phyloP scores from a whole-genome alignment of 306 rosid species.

The Lathyrus tuberosus region DNA sequence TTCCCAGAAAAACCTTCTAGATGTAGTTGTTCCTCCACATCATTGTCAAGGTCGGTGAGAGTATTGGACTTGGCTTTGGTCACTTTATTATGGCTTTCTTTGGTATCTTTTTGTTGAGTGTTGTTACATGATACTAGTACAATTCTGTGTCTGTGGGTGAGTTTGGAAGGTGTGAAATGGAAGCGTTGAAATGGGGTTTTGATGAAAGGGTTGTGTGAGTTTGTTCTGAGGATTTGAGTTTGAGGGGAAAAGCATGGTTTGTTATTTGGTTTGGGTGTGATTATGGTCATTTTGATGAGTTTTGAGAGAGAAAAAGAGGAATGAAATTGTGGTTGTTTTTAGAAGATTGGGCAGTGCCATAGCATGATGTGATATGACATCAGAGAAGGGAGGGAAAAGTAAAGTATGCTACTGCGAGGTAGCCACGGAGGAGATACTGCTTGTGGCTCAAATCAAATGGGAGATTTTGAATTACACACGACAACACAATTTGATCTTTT shows the following conservation, averaged over 20 bases:
- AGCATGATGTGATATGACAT: not conserved
- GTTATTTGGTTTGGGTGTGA: slow-evolving; percentile 51
- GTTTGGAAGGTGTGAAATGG: slow-evolving; percentile 46
- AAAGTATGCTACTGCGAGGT: not conserved
- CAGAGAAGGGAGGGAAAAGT: not conserved
- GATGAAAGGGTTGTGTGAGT: slow-evolving; percentile 28
- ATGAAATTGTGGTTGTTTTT: not conserved
- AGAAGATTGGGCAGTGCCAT: slow-evolving; percentile 1
- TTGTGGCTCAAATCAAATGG: slow-evolving; percentile 13
- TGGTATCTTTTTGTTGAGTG: slow-evolving; percentile 52
- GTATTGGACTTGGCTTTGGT: slow-evolving; percentile 41
- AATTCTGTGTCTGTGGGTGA: slow-evolving; percentile 44
- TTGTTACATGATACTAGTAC: slow-evolving; percentile 43
- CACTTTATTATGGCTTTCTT: slow-evolving; percentile 41
- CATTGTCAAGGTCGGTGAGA: slow-evolving; percentile 46
- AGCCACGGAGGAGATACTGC: slow-evolving; percentile 7
- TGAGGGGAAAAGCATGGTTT: slow-evolving; percentile 32
- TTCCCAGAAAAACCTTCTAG: slow-evolving; percentile 23
- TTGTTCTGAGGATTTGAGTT: slow-evolving; percentile 5
- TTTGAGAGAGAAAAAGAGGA: not conserved
- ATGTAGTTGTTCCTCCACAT: slow-evolving; percentile 6
- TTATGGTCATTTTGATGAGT: slow-evolving; percentile 57
- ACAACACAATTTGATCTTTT: not conserved
- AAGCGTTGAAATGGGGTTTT: slow-evolving; percentile 40
- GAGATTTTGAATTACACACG: not conserved